Conservation (phyloP, 2,329 filamentous ascomycete genomes). For the Diplocarpon rosae region DNA sequence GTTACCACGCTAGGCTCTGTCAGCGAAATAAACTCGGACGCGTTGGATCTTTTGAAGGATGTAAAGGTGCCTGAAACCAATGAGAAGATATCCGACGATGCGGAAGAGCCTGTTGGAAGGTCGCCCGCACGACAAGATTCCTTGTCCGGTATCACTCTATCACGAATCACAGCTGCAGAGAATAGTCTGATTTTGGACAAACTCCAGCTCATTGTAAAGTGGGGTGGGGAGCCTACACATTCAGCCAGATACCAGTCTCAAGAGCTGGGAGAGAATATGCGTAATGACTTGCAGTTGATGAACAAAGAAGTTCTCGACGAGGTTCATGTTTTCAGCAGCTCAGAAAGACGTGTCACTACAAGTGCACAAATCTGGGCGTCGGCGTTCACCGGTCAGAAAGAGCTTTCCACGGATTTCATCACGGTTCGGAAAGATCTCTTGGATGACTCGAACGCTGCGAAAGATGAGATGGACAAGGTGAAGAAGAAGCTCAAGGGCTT, state of each 20-base stretch:
- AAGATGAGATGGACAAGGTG: conserved; percentile 98
- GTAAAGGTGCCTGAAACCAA: neutral
- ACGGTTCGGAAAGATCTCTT: conserved; percentile 86
- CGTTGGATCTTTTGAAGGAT: conserved; percentile 6
- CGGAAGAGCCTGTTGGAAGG: conserved; percentile 29
- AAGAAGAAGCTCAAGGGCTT: conserved; percentile 98
- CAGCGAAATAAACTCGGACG: conserved; percentile 11
- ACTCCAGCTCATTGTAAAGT: conserved; percentile 94
- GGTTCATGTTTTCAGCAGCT: conserved; percentile 90
- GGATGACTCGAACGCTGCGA: conserved; percentile 95
- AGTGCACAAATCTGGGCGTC: conserved; percentile 94
- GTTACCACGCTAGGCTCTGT: conserved; percentile 4
- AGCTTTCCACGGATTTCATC: conserved; percentile 77
- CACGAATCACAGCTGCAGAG: conserved; percentile 84
- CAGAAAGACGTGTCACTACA: conserved; percentile 85
- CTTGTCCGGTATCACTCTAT: conserved; percentile 80
- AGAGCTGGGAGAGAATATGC: conserved; percentile 89
- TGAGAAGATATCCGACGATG: conserved; percentile 7
- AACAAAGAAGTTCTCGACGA: conserved; percentile 88
- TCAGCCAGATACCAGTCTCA: conserved; percentile 93
- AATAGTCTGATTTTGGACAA: conserved; percentile 92
- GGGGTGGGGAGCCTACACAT: conserved; percentile 96
- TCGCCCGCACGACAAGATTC: conserved; percentile 65
- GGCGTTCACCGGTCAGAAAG: conserved; percentile 78
- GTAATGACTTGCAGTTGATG: conserved; percentile 85